phyloP scores from a whole-genome alignment of 768 basidiomycete species.

The Naganishia friedmannii region DNA sequence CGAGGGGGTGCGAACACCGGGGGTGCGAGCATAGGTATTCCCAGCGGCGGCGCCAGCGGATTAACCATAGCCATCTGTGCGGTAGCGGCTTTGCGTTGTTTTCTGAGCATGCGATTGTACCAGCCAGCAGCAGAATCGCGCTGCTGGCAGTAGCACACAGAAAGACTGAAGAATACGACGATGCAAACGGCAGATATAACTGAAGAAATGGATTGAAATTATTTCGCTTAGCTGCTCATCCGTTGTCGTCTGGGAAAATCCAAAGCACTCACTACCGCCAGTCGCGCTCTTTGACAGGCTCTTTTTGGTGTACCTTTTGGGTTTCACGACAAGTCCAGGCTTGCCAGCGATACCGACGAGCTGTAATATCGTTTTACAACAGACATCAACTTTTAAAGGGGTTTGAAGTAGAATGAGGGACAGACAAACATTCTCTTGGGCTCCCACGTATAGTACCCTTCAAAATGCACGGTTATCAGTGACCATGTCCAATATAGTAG shows the following conservation, averaged over 20 bases:
- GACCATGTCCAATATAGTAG: slow-evolving; percentile 33
- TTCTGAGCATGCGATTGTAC: slow-evolving; percentile 43
- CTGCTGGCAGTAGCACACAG: slow-evolving; percentile 63
- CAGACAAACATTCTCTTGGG: slow-evolving; percentile 1
- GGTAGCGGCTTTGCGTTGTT: slow-evolving; percentile 38
- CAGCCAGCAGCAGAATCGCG: slow-evolving; percentile 43
- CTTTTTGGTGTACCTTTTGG: slow-evolving; percentile 30
- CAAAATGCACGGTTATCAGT: slow-evolving; percentile 16
- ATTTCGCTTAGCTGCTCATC: neutral
- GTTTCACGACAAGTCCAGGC: slow-evolving; percentile 40
- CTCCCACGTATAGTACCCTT: neutral
- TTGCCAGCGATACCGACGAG: slow-evolving; percentile 49
- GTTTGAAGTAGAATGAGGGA: neutral
- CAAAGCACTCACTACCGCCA: slow-evolving; percentile 38
- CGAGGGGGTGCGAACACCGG: slow-evolving; percentile 19
- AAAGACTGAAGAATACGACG: slow-evolving; percentile 70
- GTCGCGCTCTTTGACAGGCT: slow-evolving; percentile 31
- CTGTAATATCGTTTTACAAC: slow-evolving; percentile 3
- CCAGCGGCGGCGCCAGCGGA: slow-evolving; percentile 27
- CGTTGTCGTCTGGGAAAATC: neutral
- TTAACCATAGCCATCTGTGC: slow-evolving; percentile 39
- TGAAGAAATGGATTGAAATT: slow-evolving; percentile 54
- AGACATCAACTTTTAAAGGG: neutral
- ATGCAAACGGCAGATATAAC: slow-evolving; percentile 71
- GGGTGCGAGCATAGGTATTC: slow-evolving; percentile 31